Base-by-base conservation (phyloP, 2,329 filamentous ascomycete species). In the Geosmithia morbida region DNA sequence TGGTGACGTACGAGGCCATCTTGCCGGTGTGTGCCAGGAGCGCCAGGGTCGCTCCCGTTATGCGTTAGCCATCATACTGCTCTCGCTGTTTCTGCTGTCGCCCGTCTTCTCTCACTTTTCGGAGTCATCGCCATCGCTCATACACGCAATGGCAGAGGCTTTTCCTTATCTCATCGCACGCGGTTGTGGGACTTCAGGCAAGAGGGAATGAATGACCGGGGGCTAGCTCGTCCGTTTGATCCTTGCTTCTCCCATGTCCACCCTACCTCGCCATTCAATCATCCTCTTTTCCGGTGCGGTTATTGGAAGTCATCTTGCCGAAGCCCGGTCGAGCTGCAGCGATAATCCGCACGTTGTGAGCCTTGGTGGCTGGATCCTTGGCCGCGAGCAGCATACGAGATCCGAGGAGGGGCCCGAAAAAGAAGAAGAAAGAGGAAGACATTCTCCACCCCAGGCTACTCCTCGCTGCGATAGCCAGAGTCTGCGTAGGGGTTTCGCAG, bases 241-340 rank as follows among this genome's bases (percentile, higher is more conserved):
- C n/a, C n/a, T n/a, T n/a, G n/a, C n/a, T 26, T 26, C 22, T 26
- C 8, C 8, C 4, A 26, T 5, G 4, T 26, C 8, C 22, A 26
- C 40, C 40, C 48, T 53, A 51, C 60, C 58, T 4, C 57, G 54
- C 58, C 59, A 63, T 7, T 56, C 44, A 2, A 26, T 46, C 41
- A 65, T 48, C 11, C 55, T 51, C 16, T 56, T 45, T 7, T 51
- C 41, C 14, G 33, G 33, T 0, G 53, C 46, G 4, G 50, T 47
- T 47, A 1, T 57, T 59, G 7, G 55, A 49, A 16, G 58, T 57
- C 6, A 62, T 64, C 7, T 58, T 56, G 11, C 63, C 64, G 41
- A 66, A 57, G 8, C 64, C 63, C 0, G 65, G 63, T 6, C 63
- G 51, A 49, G 66, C 62, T 0, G 53, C 48, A 48, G 51, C 50